Evolutionary conservation across 2,329 filamentous ascomycete genomes (phyloP), one percentile per base, ranked within the genome.

Genomic region (Monosporascus sp.): DNA sequence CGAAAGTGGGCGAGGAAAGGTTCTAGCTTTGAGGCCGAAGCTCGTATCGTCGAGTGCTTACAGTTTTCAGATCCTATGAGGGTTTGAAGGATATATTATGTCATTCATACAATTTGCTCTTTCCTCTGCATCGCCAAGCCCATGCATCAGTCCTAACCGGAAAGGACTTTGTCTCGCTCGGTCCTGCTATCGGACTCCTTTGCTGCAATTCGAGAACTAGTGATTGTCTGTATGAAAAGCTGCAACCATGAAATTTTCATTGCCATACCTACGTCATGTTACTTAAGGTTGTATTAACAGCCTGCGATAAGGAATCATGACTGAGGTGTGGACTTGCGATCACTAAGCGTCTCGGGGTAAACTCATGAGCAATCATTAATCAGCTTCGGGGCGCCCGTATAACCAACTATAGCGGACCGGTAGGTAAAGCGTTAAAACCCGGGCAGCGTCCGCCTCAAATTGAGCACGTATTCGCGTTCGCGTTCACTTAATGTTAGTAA

Each of bases 1-100:
- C 58, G 57, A 22, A 63, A 59, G 40, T 72, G 69, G 70, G 67
- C 67, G 2, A 58, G 56, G 8, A 60, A 66, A 2, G 66, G 67
- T 19, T 71, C 69, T 19, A 69, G 62, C 34, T 67, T 72, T 36
- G 66, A 67, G 40, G 61, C 64, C 0, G 55, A 62, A 49, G 50
- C 65, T 7, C 59, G 54, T 14, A 67, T 68, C 49, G 48, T 69
- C 43, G 59, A 66, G 51, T 56, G 53, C 37, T 51, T 66, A 2
- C 26, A 51, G 5, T 66, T 66, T 52, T 56, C 58, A 5, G 61
- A 65, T 56, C 50, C 53, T 11, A 59, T 58, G 58, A 60, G 56
- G 50, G 50, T 52, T 31, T 57, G 38, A 47, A 14, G 31, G 9
- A 34, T 34, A 14, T 17, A 44, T 14, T 16, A 20, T 9, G 14